Percentiles rank a stretch among this genome's conserved stretches.
Evolutionary conservation across 441 rosid species (phyloP).

Genomic region (Croton setiger): DNA sequence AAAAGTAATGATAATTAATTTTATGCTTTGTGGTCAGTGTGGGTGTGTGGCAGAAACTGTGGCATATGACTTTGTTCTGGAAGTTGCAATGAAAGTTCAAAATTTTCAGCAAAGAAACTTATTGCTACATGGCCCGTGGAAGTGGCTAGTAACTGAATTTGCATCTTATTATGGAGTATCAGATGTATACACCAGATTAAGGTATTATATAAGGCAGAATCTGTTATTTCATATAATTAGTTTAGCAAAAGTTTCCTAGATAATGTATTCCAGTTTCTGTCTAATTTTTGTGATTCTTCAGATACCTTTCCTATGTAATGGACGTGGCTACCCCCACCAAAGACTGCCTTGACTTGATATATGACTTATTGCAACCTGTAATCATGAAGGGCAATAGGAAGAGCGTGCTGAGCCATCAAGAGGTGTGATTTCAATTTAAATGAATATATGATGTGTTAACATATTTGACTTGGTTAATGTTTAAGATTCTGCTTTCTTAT

Average conservation of each 20-base stretch:
- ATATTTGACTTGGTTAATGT: not conserved
- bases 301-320: slow-evolving; percentile 93
- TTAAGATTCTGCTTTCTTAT: not conserved
- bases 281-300: slow-evolving; percentile 29
- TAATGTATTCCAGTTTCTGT: slow-evolving; percentile 13
- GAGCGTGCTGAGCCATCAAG: slow-evolving; percentile 85
- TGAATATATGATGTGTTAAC: too few species aligned
- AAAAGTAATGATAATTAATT: not conserved
- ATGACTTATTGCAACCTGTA: slow-evolving; percentile 66
- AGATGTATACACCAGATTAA: slow-evolving; percentile 80
- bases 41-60: slow-evolving; percentile 96
- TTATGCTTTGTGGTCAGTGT: slow-evolving; percentile 40
- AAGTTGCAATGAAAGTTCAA: slow-evolving; percentile 89
- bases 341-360: slow-evolving; percentile 71
- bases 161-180: slow-evolving; percentile 90
- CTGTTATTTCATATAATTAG: not conserved
- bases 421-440: slow-evolving; percentile 43
- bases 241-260: not conserved
- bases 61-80: slow-evolving; percentile 85
- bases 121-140: slow-evolving; percentile 84
- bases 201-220: slow-evolving; percentile 40
- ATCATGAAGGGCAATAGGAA: slow-evolving; percentile 65
- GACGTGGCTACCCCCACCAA: slow-evolving; percentile 95
- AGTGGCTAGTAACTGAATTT: slow-evolving; percentile 81
- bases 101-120: slow-evolving; percentile 76